These are phyloP conservation scores for Coelastrella sp. DNA, from an alignment of 139 green algal species.

Conservation along the genomic window DNA sequence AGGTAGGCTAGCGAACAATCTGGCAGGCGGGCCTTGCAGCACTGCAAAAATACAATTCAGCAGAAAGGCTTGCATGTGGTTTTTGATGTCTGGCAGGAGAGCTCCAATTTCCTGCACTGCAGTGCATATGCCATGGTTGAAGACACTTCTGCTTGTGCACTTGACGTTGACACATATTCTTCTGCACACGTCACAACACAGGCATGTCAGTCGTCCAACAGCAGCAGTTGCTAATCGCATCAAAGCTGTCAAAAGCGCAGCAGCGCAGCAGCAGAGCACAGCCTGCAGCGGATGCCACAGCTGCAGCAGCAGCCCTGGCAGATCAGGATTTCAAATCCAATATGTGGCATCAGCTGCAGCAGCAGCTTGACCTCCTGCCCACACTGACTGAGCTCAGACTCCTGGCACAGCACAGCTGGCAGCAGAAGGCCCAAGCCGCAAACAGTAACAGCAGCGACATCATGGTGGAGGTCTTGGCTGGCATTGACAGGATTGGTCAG, in stretches of 20 bases:
- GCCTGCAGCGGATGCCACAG: not conserved
- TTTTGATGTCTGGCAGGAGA: too few relatives aligned
- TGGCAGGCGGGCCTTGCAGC: not conserved
- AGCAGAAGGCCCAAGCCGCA: too few relatives aligned
- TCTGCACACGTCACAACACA: not conserved
- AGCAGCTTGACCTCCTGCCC: not conserved
- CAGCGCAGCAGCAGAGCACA: not conserved
- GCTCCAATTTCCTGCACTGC: too few relatives aligned
- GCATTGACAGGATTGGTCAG: slow-evolving; percentile 1
- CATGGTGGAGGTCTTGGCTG: not conserved
- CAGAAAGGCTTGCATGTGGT: too few relatives aligned
- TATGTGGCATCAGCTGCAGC: not conserved
- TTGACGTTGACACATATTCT: not conserved
- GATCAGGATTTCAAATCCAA: not conserved
- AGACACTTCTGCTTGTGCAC: too few relatives aligned
- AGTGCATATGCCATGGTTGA: too few relatives aligned
- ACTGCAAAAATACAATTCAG: not conserved
- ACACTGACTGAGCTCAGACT: not conserved
- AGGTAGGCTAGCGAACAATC: slow-evolving; percentile 45
- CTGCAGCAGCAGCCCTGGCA: not conserved
- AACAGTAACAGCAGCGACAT: not conserved
- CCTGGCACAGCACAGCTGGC: not conserved
- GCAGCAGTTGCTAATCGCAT: slow-evolving; percentile 48
- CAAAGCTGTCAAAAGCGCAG: slow-evolving; percentile 3
- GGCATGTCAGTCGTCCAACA: slow-evolving; percentile 48